Evolutionary conservation across 257 asterid species (phyloP).

Genomic region (Coffea canephora): DNA sequence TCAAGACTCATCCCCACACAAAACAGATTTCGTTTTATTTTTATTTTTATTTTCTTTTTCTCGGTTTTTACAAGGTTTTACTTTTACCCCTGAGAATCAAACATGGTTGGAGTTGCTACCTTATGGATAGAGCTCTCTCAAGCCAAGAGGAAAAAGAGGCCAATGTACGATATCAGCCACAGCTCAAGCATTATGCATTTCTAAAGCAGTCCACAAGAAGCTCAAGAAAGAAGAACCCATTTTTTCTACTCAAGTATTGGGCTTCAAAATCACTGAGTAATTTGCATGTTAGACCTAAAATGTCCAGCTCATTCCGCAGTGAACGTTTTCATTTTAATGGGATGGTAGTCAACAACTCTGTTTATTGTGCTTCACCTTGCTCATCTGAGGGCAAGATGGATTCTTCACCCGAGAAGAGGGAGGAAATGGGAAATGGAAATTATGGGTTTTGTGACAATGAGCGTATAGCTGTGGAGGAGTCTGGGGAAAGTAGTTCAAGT

Average conservation of each 20-base stretch:
- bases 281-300: conserved; percentile 34
- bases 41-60: neutral
- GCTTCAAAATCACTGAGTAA: conserved; percentile 48
- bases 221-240: conserved; percentile 32
- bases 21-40: conserved; percentile 10
- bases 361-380: conserved; percentile 49
- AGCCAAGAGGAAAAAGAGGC: conserved; percentile 30
- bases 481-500: conserved; percentile 47
- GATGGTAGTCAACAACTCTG: conserved; percentile 47
- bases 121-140: conserved; percentile 47
- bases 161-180: conserved; percentile 23
- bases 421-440: conserved; percentile 12
- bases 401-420: conserved; percentile 21
- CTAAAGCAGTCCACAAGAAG: conserved; percentile 16
- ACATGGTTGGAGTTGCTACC: conserved; percentile 39
- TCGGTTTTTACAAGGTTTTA: conserved; percentile 15
- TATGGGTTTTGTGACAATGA: conserved; percentile 17
- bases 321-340: conserved; percentile 50
- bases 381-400: conserved; percentile 39
- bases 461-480: conserved; percentile 22
- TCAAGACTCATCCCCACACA: conserved; percentile 3
- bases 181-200: conserved; percentile 23
- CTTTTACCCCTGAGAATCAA: conserved; percentile 28
- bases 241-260: conserved; percentile 43
- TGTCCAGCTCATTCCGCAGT: conserved; percentile 30